phyloP scores from a whole-genome alignment of 352 stramenopile species.

The Pythium phragmitis region DNA sequence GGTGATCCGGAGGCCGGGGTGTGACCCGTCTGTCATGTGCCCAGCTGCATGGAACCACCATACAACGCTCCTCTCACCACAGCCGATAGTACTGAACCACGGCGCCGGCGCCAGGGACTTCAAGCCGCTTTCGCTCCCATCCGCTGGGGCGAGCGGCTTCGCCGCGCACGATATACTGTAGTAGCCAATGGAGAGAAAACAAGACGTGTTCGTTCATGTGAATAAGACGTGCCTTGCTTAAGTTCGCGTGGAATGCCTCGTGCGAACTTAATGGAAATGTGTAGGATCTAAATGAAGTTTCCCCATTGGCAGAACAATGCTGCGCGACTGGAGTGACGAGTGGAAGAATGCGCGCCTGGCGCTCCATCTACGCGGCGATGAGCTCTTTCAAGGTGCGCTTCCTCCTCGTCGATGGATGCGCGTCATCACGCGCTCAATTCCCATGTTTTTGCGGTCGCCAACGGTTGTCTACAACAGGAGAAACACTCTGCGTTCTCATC shows the following conservation, averaged over 20 bases:
- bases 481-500: constrained; percentile 19
- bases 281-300: constrained; percentile 1
- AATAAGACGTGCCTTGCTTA: background rate
- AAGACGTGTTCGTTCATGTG: background rate
- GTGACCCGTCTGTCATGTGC: background rate
- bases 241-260: background rate
- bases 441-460: background rate
- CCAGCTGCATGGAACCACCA: background rate
- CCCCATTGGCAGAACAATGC: constrained; percentile 10
- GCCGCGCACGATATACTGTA: constrained; percentile 17
- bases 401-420: background rate
- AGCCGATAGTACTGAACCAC: constrained; percentile 24
- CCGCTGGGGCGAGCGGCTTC: background rate
- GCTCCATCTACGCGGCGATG: constrained; percentile 47
- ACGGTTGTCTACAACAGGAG: constrained; percentile 5
- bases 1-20: background rate
- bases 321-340: constrained; percentile 67
- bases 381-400: constrained; percentile 64
- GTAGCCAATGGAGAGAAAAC: constrained; percentile 15
- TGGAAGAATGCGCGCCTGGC: constrained; percentile 55
- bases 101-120: background rate
- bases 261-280: background rate
- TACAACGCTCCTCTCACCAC: background rate
- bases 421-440: background rate
- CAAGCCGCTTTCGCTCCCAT: background rate